Conservation (phyloP, 1,284 basidiomycete species). For the Heliocybe sulcata region DNA sequence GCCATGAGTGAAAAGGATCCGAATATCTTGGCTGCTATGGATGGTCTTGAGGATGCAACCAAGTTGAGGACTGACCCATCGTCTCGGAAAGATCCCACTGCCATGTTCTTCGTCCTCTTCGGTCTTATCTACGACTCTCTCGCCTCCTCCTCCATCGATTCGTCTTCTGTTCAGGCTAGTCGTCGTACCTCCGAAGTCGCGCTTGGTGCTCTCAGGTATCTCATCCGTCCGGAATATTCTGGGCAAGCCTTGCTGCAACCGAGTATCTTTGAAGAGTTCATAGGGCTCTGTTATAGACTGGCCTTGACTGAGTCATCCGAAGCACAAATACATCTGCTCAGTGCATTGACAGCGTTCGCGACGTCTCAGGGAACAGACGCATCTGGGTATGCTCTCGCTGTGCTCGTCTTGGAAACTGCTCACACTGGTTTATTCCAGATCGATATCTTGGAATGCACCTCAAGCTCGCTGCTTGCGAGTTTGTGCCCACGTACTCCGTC, state of each 20-base stretch:
- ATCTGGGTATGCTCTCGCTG: slow-evolving; percentile 5
- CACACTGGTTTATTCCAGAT: slow-evolving; percentile 1
- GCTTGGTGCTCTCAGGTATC: slow-evolving; percentile 71
- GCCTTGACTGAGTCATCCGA: slow-evolving; percentile 78
- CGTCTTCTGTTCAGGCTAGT: slow-evolving; percentile 32
- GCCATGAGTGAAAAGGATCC: slow-evolving; percentile 71
- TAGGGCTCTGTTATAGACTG: slow-evolving; percentile 84
- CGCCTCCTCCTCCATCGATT: slow-evolving; percentile 58
- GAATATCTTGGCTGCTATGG: slow-evolving; percentile 72
- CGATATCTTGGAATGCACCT: slow-evolving; percentile 27
- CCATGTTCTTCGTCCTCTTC: slow-evolving; percentile 87
- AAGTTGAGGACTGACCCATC: slow-evolving; percentile 18
- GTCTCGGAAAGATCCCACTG: slow-evolving; percentile 64
- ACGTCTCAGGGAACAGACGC: slow-evolving; percentile 36
- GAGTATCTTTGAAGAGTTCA: slow-evolving; percentile 85
- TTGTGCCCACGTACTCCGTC: slow-evolving; percentile 74
- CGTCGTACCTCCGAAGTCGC: slow-evolving; percentile 53
- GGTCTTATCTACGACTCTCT: slow-evolving; percentile 92
- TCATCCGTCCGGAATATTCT: slow-evolving; percentile 75
- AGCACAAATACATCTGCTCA: slow-evolving; percentile 73
- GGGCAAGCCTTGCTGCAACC: slow-evolving; percentile 78
- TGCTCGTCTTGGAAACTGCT: background rate
- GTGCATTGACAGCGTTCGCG: slow-evolving; percentile 63
- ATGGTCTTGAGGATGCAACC: slow-evolving; percentile 49
- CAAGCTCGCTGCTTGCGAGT: slow-evolving; percentile 75